Conservation (phyloP, 2,329 filamentous ascomycete genomes). For the Colletotrichum musae region DNA sequence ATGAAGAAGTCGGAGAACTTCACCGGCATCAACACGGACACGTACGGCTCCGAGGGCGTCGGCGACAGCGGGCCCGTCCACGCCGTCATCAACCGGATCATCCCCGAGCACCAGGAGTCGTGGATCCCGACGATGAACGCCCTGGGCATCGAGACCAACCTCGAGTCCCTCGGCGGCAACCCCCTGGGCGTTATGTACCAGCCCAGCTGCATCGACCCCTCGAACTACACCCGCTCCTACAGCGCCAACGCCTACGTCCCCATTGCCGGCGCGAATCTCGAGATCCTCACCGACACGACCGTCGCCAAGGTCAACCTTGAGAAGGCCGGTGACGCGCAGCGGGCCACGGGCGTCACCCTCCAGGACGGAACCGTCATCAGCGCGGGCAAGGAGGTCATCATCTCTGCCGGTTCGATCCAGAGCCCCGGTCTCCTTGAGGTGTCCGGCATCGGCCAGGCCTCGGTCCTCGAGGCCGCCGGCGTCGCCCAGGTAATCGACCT, state of each 20-base stretch:
- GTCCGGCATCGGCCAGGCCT: constrained; percentile 66
- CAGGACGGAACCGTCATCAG: constrained; percentile 45
- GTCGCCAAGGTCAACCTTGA: constrained; percentile 56
- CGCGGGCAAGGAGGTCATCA: constrained; percentile 51
- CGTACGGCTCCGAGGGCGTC: constrained; percentile 42
- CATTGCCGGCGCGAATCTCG: constrained; percentile 58
- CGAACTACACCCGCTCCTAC: constrained; percentile 64
- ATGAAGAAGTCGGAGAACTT: constrained; percentile 50
- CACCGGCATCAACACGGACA: constrained; percentile 43
- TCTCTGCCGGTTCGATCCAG: constrained; percentile 64
- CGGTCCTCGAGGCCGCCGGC: constrained; percentile 61
- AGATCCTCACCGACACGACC: constrained; percentile 52
- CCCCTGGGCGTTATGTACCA: constrained; percentile 65
- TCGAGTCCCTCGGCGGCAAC: constrained; percentile 64
- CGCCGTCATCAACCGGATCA: constrained; percentile 55
- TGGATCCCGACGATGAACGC: constrained; percentile 62
- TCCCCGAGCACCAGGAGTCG: constrained; percentile 57
- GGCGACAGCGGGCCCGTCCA: constrained; percentile 46
- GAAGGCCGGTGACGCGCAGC: constrained; percentile 35
- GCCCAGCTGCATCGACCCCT: constrained; percentile 63
- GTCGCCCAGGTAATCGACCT: constrained; percentile 66
- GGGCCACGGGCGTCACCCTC: constrained; percentile 46
- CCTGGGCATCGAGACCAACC: constrained; percentile 56
- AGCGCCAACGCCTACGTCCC: constrained; percentile 59
- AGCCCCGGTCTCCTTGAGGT: constrained; percentile 71